Base-by-base conservation (phyloP, 2,329 filamentous ascomycete species). In the Pyrenophora graminea region DNA sequence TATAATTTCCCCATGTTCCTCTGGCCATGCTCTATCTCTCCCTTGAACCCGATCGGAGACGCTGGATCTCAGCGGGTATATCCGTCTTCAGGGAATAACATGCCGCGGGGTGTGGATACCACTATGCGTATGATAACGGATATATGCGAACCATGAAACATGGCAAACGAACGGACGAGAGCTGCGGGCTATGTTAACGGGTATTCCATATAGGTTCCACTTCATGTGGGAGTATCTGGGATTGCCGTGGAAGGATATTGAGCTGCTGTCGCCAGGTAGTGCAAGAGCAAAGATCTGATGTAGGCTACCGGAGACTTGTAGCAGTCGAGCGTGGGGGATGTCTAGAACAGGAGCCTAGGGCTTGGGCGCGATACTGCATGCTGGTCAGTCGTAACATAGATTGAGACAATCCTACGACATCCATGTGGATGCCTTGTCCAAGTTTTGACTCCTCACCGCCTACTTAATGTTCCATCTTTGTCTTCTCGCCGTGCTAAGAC, bases 161-260 rank as follows among this genome's bases (percentile, higher is more conserved):
- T 39, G 34, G 42, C 47, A 36, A 55, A 58, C 39, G 36, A 48
- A 34, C 15, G 32, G 15, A 12, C 23, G 12, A 39, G 13, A 32
- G 13, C 4, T 38, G 36, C 51, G 36, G 45, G 23, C 19, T 38
- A 17, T 40, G 56, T 59, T 69, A 61, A 51, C 38, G 33, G 39
- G 40, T 34, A 23, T 32, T 13, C 23, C 13, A 39, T 41, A 15
- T 39, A 85, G 86, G 50, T 89, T 86, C 69, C 81, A 85, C 59
- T 88, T 83, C 61, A 81, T 92, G 60, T 91, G 86, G 74, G 76
- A 82, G 51, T 87, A 83, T 66, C 69, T 91, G 38, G 85, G 78
- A 0, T 61, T 91, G 39, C 82, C 82, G 4, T 85, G 80, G 67
- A 78, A 77, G 53, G 82, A 85, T 50, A 63, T 87, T 18, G 74